Evolutionary conservation across 1,284 basidiomycete species (phyloP).

Genomic region (Ceratobasidium sp.): DNA sequence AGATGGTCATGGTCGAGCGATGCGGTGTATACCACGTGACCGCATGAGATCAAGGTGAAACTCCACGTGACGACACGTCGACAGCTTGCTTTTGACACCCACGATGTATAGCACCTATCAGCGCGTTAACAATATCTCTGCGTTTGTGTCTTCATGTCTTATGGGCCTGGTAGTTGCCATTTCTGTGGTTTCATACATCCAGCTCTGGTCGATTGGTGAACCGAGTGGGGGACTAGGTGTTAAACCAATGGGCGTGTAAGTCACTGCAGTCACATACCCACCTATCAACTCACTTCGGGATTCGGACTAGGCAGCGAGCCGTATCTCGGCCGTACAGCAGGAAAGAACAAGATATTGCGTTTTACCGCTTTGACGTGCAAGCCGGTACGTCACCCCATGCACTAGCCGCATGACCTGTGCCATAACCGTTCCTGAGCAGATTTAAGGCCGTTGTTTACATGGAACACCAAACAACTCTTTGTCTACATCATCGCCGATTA

Average conservation of each 20-base stretch:
- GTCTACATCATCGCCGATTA: conserved; percentile 84
- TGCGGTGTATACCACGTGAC: not conserved
- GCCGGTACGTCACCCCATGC: conserved; percentile 61
- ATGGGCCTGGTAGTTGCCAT: conserved; percentile 77
- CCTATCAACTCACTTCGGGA: not conserved
- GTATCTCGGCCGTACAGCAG: conserved; percentile 59
- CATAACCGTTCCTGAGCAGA: conserved; percentile 58
- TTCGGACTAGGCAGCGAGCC: conserved; percentile 5
- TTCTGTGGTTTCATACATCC: conserved; percentile 58
- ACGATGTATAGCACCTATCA: conserved; percentile 51
- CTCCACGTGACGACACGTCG: conserved; percentile 30
- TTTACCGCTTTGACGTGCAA: conserved; percentile 76
- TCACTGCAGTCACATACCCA: conserved; percentile 42
- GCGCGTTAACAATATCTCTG: conserved; percentile 74
- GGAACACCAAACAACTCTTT: conserved; percentile 95
- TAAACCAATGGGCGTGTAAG: conserved; percentile 72
- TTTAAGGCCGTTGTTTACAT: conserved; percentile 80
- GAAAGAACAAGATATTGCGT: conserved; percentile 72
- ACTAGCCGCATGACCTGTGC: not conserved
- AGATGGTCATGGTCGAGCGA: conserved; percentile 69
- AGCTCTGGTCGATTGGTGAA: conserved; percentile 63
- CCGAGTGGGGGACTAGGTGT: conserved; percentile 65
- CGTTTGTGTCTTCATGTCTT: conserved; percentile 76
- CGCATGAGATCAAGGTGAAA: not conserved
- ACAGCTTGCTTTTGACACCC: not conserved